Evolutionary conservation across 2,329 filamentous ascomycete species (phyloP), one percentile per base, ranked within the genome.

Genomic region (Diplodia seriata): DNA sequence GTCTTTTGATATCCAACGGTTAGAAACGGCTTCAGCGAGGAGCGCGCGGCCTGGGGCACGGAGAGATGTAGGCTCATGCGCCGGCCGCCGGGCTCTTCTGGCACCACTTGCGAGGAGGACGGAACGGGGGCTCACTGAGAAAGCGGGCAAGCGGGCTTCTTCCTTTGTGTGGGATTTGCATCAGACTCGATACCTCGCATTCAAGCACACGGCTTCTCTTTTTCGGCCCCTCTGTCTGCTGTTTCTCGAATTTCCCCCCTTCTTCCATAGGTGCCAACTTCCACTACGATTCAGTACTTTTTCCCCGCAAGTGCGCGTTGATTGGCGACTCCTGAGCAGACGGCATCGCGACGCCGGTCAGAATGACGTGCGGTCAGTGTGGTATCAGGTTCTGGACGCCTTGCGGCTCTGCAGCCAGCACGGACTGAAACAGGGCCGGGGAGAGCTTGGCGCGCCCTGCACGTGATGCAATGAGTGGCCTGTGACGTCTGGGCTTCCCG

Each of bases 1-100:
- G 65, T 67, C 65, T 40, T 61, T 67, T 67, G 65, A 67, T 67
- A 67, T 67, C 65, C 65, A 67, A 31, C 49, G 47, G 65, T 59
- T 67, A 67, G 65, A 67, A 67, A 67, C 65, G 65, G 61, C 65
- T 49, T 61, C 23, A 61, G 33, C 20, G 55, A 61, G 47, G 49
- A 26, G 43, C 53, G 29, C 26, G 47, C 31, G 47, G 29, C 65
- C 29, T 49, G 65, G 23, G 47, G 55, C 49, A 55, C 33, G 51
- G 51, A 55, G 33, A 23, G 33, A 47, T 26, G 38, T 51, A 23
- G 51, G 38, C n/a, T 50, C 50, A 43, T 55, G 62, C 62, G 49
- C 50, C 36, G 62, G 62, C 33, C 36, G 36, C n/a, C 40, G 36
- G 53, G 64, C 53, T 57, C 53, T 50, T 43, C 54, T 29, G 31